Evolutionary conservation across 345 rosid genomes (phyloP), one percentile per base, ranked within the genome.

Genomic region (Angophora floribunda): DNA sequence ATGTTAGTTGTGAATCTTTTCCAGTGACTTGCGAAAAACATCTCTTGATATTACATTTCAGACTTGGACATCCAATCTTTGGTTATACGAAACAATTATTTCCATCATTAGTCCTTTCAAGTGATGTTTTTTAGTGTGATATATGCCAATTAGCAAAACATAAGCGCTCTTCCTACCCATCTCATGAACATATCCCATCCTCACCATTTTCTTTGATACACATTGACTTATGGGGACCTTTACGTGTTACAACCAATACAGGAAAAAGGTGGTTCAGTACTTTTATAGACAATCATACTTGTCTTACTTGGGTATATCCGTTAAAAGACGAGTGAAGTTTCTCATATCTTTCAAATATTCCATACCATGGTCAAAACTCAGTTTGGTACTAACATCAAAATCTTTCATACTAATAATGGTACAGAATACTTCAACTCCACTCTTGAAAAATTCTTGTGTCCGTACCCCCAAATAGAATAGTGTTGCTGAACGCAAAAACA

Each of bases 161-260:
- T 36, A 86, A 70, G 13, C 45, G 90, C 44, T 51, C 52, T 5
- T 36, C 21, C 19, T 63, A 41, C 84, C 55, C 82, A 13, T 87
- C 87, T 84, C 52, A 88, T 26, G 47, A 26, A 14, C 16, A 52
- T 86, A 52, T 13, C 13, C 41, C 88, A 50, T 50, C 51, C 51
- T 50, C 51, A 50, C 51, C 51, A 50, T 50, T 50, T 50, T 50
- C 51, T 50, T 50, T 50, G 30, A 32, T 90, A 28, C 89, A 88
- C 28, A 86, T 87, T 86, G 89, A 86, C 30, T 32, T 90, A 30
- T 86, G 85, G 85, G 89, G 90, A 12, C 88, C 88, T 2, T 85
- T 85, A 9, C 63, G 55, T 65, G 61, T 52, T 85, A 36, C 51
- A 9, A 36, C 85, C 51, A 85, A 70, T 14, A 28, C 32, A 28